Base-by-base conservation (phyloP, 129 eudicot species). In the Rutidosis leptorrhynchoides region DNA sequence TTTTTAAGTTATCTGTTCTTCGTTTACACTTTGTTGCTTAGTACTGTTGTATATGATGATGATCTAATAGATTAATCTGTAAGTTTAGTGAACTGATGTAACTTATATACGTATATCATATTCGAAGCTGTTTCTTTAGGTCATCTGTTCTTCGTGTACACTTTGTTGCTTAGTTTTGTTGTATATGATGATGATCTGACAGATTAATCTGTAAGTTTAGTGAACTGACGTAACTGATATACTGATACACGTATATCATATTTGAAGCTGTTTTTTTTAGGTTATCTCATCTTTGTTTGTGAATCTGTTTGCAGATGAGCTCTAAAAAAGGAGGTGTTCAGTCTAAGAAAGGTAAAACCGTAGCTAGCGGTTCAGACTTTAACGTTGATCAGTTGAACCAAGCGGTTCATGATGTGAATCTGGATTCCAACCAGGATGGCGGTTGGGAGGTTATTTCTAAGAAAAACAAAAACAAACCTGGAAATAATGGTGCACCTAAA, bases 361-460 rank as follows among this genome's bases (percentile, higher is more conserved):
- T 32, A 24, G 24, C 63, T 0, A 75, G 58, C 25, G 32, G 20
- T 37, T 73, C 85, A 5, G 53, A 56, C 46, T 67, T 46, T 26
- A 74, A 46, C 15, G 67, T 70, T 21, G 82, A 84, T 69, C 83
- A 80, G 26, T 45, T 87, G 77, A 60, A 43, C 53, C 65, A 60
- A 52, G 77, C 75, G 28, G 78, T 89, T 54, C 77, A 79, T 42
- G 81, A 66, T 49, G 58, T 86, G 68, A 78, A 52, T 46, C 66
- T 84, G 32, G 79, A 81, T 28, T 43, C 86, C 67, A 61, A 66
- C 12, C 81, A 80, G 17, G 90, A 84, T 48, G 86, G 77, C 11
- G 83, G 79, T 23, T 90, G 97, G 97, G 95, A 78, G 59, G 86
- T 80, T 21, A 68, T 65, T 9, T 60, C 73, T 0, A 87, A 77